A percentile compares a stretch with the other conserved stretches of the same genome.
phyloP scores from a whole-genome alignment of 2,329 filamentous ascomycete genomes.

The Verruconis gallopava region DNA sequence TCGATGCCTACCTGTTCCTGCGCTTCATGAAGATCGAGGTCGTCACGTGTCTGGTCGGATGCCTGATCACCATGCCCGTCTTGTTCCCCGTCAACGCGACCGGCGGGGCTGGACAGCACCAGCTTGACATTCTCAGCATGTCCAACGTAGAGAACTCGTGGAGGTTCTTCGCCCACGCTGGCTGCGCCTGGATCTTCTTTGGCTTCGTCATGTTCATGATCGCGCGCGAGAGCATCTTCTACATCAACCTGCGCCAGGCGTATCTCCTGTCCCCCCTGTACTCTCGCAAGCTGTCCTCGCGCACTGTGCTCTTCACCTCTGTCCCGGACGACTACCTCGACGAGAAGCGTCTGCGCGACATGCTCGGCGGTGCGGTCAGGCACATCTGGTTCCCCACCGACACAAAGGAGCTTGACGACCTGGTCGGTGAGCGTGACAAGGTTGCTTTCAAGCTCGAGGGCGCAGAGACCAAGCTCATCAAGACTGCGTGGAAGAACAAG shows the following conservation, averaged over 20 bases:
- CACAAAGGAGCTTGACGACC: constrained; percentile 29
- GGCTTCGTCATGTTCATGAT: constrained; percentile 31
- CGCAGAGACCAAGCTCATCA: constrained; percentile 31
- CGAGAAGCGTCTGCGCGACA: constrained; percentile 26
- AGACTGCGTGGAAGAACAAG: constrained; percentile 18
- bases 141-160: constrained; percentile 23
- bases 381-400: constrained; percentile 35
- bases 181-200: constrained; percentile 31
- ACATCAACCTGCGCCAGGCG: constrained; percentile 36
- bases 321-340: constrained; percentile 29
- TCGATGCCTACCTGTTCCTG: constrained; percentile 36
- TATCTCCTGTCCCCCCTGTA: constrained; percentile 32
- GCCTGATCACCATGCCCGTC: constrained; percentile 32
- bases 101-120: constrained; percentile 23
- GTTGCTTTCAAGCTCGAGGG: constrained; percentile 30
- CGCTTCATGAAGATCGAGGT: constrained; percentile 34
- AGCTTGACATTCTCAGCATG: constrained; percentile 27
- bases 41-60: constrained; percentile 29
- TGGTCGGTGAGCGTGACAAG: constrained; percentile 32
- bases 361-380: constrained; percentile 26
- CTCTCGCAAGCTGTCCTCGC: constrained; percentile 31
- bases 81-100: constrained; percentile 35
- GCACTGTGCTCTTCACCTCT: constrained; percentile 35
- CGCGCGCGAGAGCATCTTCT: constrained; percentile 32
- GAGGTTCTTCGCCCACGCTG: constrained; percentile 11